Conservation (phyloP, 2,329 filamentous ascomycete species). For the Simplicillium sp. region DNA sequence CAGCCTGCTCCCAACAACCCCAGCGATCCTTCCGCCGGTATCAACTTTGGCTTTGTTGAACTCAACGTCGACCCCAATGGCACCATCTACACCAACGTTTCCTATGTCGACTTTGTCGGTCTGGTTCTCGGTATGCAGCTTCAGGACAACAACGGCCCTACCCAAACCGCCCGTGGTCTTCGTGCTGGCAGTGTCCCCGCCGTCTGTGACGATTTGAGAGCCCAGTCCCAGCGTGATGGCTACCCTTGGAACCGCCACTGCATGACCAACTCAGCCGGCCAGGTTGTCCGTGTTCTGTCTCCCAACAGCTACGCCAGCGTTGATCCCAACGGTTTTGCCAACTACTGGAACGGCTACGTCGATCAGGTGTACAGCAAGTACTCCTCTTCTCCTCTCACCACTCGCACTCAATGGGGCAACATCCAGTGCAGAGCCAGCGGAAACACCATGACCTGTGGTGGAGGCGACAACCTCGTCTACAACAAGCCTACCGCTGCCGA, state of each 20-base stretch:
- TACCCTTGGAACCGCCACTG: conserved; percentile 34
- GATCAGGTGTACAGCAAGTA: conserved; percentile 35
- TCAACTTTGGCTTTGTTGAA: conserved; percentile 41
- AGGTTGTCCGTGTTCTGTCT: conserved; percentile 31
- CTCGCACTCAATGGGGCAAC: conserved; percentile 33
- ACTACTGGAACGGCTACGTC: conserved; percentile 35
- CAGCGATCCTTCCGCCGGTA: conserved; percentile 27
- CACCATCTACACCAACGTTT: conserved; percentile 35
- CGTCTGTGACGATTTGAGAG: conserved; percentile 29
- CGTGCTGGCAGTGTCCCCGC: conserved; percentile 18
- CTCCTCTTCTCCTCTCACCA: conserved; percentile 22
- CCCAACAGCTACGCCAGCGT: conserved; percentile 29
- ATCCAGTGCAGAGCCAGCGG: conserved; percentile 28
- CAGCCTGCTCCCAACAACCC: conserved; percentile 36
- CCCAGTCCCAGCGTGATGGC: conserved; percentile 26
- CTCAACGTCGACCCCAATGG: conserved; percentile 28
- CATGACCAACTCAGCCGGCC: conserved; percentile 22
- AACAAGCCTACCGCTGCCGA: conserved; percentile 30
- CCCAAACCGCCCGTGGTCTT: conserved; percentile 30
- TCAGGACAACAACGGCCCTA: conserved; percentile 20
- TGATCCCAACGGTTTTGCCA: conserved; percentile 21
- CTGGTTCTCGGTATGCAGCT: conserved; percentile 39
- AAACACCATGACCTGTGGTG: conserved; percentile 25
- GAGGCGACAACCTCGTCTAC: conserved; percentile 31
- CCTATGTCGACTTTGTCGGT: conserved; percentile 41